Conservation (phyloP, 2,329 filamentous ascomycete species). For the Fusarium cicatricum region DNA sequence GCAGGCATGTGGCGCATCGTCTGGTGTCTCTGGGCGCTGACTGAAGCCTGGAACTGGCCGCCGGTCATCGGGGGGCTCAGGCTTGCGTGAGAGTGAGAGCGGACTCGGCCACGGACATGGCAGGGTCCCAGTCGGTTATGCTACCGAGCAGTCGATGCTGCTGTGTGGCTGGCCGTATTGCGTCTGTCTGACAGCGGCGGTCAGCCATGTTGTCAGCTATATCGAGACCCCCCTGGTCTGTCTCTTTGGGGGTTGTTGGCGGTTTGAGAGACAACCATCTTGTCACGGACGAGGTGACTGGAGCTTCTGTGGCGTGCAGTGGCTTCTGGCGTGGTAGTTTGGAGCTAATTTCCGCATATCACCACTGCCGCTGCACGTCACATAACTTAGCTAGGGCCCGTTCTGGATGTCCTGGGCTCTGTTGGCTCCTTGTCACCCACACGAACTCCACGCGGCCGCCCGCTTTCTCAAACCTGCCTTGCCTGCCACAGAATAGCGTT, state of each 20-base stretch:
- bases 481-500: conserved; percentile 9
- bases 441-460: neutral
- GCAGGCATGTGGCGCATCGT: conserved; percentile 27
- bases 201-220: conserved; percentile 5
- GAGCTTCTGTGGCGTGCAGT: conserved; percentile 2
- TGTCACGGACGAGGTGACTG: neutral
- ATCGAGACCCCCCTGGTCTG: conserved; percentile 2
- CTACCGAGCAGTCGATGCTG: conserved; percentile 15
- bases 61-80: conserved; percentile 1
- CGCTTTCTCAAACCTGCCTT: neutral
- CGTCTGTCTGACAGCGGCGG: neutral
- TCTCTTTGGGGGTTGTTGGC: neutral
- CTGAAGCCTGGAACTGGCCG: conserved; percentile 10
- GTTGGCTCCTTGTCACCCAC: neutral
- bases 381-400: neutral
- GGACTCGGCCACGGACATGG: conserved; percentile 7
- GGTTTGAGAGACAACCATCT: neutral
- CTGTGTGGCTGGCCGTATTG: neutral
- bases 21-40: conserved; percentile 12
- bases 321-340: neutral
- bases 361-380: neutral
- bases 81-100: conserved; percentile 2
- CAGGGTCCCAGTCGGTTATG: conserved; percentile 26
- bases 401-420: neutral
- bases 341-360: neutral